Evolutionary conservation across 306 rosid genomes (phyloP).

Genomic region (Sophora flavescens): DNA sequence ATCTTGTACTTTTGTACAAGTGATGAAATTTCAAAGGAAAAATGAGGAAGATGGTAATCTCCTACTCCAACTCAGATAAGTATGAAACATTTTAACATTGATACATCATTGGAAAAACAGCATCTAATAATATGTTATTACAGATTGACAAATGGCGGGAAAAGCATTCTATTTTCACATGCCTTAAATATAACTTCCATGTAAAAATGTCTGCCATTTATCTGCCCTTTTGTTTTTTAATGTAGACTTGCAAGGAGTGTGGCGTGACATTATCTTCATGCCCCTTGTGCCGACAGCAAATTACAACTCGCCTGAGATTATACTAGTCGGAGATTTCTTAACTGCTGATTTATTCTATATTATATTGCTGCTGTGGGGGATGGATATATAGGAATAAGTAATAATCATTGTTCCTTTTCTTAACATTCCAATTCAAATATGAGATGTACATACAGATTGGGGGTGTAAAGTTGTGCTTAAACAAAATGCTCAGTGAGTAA

Average conservation of each 20-base stretch:
- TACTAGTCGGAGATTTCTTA: conserved; percentile 43
- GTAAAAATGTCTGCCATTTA: conserved; percentile 13
- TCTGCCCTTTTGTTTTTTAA: conserved; percentile 6
- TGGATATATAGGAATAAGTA: background rate
- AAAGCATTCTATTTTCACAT: conserved; percentile 7
- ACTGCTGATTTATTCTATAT: background rate
- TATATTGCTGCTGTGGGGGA: background rate
- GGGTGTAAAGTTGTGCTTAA: conserved; percentile 2
- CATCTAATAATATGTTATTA: conserved; percentile 20
- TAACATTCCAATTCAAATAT: conserved; percentile 9
- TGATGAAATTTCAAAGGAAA: conserved; percentile 9
- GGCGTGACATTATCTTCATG: conserved; percentile 68
- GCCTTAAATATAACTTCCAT: conserved; percentile 17
- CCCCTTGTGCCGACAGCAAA: conserved; percentile 83
- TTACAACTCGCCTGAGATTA: conserved; percentile 77
- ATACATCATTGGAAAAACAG: background rate
- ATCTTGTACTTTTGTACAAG: background rate
- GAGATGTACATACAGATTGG: conserved; percentile 35
- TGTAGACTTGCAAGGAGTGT: conserved; percentile 94
- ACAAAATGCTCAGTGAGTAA: conserved; percentile 5
- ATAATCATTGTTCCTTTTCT: background rate
- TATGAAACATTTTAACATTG: conserved; percentile 1
- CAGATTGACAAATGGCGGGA: background rate
- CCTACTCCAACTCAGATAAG: background rate
- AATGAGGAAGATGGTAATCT: background rate